phyloP scores from a whole-genome alignment of 768 basidiomycete genomes.

The Strobilomyces dryophilus region DNA sequence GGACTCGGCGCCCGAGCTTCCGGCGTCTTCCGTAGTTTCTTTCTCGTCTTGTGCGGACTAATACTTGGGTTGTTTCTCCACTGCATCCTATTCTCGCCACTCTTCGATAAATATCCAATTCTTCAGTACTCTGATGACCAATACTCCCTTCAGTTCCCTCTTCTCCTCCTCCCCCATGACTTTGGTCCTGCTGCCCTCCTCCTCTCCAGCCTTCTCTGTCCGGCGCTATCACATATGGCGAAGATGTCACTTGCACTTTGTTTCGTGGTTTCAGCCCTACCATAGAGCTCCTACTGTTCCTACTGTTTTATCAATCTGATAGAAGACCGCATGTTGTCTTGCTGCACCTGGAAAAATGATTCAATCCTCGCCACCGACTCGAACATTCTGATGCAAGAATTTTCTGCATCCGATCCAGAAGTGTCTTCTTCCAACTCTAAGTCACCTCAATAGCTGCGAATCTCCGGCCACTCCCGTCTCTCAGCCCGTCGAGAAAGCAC shows the following conservation, averaged over 20 bases:
- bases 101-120: too few relatives aligned
- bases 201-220: conserved; percentile 62
- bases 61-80: conserved; percentile 54
- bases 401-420: conserved; percentile 7
- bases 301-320: conserved; percentile 21
- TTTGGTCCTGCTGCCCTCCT: conserved; percentile 72
- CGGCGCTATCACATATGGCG: conserved; percentile 72
- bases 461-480: conserved; percentile 24
- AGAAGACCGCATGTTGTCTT: conserved; percentile 13
- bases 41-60: conserved; percentile 60
- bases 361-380: conserved; percentile 6
- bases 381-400: conserved; percentile 29
- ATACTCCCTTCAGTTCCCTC: conserved; percentile 54
- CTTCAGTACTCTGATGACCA: conserved; percentile 30
- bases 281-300: conserved; percentile 77
- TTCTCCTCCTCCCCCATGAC: conserved; percentile 69
- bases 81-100: conserved; percentile 56
- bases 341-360: conserved; percentile 6
- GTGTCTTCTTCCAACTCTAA: conserved; percentile 12
- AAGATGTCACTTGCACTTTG: conserved; percentile 49
- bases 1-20: conserved; percentile 45
- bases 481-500: conserved; percentile 36
- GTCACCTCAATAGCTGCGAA: conserved; percentile 5
- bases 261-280: conserved; percentile 65
- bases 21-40: conserved; percentile 57